Evolutionary conservation across 2,329 filamentous ascomycete genomes (phyloP).

Genomic region (Corinectria fuckeliana): DNA sequence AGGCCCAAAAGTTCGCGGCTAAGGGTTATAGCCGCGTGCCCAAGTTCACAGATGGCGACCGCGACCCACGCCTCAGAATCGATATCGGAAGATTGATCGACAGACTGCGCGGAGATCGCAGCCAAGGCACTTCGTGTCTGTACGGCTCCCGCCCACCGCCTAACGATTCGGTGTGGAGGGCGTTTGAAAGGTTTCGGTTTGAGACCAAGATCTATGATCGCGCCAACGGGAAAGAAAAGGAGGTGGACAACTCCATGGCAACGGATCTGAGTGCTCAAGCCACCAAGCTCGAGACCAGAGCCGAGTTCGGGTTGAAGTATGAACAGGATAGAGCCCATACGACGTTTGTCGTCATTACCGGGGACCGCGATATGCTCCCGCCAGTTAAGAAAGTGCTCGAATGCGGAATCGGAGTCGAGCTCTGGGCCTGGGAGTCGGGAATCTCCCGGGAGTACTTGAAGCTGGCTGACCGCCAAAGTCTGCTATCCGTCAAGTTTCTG

Average conservation of each 20-base stretch:
- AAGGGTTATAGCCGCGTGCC: conserved; percentile 21
- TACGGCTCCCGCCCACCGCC: conserved; percentile 37
- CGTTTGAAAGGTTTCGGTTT: conserved; percentile 23
- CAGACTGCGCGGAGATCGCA: conserved; percentile 23
- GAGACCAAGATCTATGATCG: conserved; percentile 29
- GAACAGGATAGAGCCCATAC: conserved; percentile 11
- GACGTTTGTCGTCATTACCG: conserved; percentile 33
- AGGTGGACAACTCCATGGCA: conserved; percentile 37
- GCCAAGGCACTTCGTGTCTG: conserved; percentile 23
- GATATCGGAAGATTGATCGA: conserved; percentile 26
- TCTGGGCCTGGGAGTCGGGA: conserved; percentile 35
- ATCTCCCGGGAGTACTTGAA: conserved; percentile 29
- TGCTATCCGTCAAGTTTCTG: neutral
- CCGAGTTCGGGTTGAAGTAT: neutral
- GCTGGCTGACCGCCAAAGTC: neutral
- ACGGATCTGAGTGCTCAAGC: conserved; percentile 25
- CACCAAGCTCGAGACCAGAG: conserved; percentile 11
- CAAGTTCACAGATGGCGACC: conserved; percentile 30
- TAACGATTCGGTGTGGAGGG: conserved; percentile 34
- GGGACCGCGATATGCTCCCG: conserved; percentile 37
- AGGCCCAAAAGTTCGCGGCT: conserved; percentile 3
- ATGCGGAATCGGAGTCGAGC: conserved; percentile 31
- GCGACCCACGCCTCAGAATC: conserved; percentile 32
- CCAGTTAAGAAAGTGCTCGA: conserved; percentile 26
- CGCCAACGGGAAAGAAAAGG: conserved; percentile 32